Percentiles rank a stretch among this genome's conserved stretches.
These are phyloP conservation scores for Picea abies DNA, from an alignment of 83 land plant species.

Conservation along the genomic window DNA sequence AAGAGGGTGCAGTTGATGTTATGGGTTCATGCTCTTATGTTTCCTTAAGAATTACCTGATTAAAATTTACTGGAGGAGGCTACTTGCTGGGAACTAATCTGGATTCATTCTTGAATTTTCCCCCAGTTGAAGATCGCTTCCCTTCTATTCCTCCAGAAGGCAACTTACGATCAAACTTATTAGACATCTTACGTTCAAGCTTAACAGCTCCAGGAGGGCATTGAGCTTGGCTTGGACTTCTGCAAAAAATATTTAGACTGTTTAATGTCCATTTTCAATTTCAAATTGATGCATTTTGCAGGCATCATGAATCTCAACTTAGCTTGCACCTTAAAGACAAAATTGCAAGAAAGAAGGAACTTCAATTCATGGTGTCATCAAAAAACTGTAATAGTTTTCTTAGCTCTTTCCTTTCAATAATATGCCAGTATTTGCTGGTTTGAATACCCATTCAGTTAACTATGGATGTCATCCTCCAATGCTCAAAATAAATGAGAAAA, in stretches of 20 bases:
- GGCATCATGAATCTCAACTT: neutral
- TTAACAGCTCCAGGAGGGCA: neutral
- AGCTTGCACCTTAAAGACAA: neutral
- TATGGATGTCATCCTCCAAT: neutral
- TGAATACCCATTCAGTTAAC: neutral
- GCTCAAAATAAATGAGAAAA: neutral
- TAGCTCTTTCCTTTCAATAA: neutral
- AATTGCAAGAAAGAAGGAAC: neutral
- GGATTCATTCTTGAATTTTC: neutral
- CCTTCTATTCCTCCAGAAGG: neutral
- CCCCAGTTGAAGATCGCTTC: constrained; percentile 11
- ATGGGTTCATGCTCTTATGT: neutral
- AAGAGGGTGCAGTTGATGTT: neutral
- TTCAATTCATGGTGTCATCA: neutral
- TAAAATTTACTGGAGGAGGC: neutral
- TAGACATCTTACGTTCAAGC: neutral
- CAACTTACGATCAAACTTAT: neutral
- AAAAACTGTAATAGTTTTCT: neutral
- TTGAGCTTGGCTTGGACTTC: constrained; percentile 17
- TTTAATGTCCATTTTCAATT: constrained; percentile 2
- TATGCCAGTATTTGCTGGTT: neutral
- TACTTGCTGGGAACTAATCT: constrained; percentile 9
- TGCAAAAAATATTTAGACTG: neutral
- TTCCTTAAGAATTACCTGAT: neutral
- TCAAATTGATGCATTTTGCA: neutral